Percentiles rank a stretch among this genome's conserved stretches.
Conservation (phyloP, 116 monocot genomes). For the Trichopus zeylanicus region DNA sequence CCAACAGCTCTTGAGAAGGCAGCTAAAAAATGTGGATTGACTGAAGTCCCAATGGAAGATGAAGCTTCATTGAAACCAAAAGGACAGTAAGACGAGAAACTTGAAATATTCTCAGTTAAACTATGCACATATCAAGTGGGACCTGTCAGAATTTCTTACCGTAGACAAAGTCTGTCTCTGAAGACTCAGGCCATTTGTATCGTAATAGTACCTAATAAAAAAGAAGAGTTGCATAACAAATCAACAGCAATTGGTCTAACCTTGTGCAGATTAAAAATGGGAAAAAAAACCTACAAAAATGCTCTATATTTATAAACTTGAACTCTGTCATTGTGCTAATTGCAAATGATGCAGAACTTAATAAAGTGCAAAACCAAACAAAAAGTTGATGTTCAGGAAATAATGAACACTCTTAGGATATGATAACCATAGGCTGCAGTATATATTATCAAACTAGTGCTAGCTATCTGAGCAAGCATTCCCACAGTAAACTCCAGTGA, state of each 20-base stretch:
- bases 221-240: conserved; percentile 2
- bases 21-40: conserved; percentile 60
- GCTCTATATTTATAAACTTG: too few species aligned
- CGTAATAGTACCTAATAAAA: conserved; percentile 35
- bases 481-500: too few species aligned
- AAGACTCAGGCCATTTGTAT: conserved; percentile 66
- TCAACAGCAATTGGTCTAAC: neutral
- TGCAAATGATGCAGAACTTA: too few species aligned
- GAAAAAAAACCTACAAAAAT: neutral
- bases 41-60: conserved; percentile 80
- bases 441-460: too few species aligned
- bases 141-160: conserved; percentile 26
- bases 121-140: conserved; percentile 1
- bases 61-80: conserved; percentile 26
- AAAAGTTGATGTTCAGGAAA: too few species aligned
- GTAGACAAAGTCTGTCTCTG: conserved; percentile 84
- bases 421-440: too few species aligned
- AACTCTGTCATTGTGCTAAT: too few species aligned
- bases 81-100: neutral
- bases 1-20: conserved; percentile 70
- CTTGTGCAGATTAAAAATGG: neutral
- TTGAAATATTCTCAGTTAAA: neutral
- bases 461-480: too few species aligned
- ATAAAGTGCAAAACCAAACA: too few species aligned
- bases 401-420: too few species aligned